Evolutionary conservation across 2,329 filamentous ascomycete genomes (phyloP).

Genomic region (Domatiomyces globalis): DNA sequence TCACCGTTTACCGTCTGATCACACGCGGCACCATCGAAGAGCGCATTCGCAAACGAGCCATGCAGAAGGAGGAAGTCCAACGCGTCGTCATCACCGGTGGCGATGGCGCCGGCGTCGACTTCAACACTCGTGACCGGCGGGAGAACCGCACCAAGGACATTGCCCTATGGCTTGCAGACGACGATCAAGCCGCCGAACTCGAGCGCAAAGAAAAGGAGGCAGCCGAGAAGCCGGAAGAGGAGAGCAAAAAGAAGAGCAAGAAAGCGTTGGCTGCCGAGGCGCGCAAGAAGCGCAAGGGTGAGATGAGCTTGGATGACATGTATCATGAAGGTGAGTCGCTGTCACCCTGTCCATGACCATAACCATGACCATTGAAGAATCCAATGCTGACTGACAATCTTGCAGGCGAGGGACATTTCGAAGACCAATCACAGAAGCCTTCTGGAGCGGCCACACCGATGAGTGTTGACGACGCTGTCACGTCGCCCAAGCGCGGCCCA

Average conservation of each 20-base stretch:
- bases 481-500: constrained; percentile 43
- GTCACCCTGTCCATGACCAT: constrained; percentile 5
- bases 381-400: constrained; percentile 8
- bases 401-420: constrained; percentile 88
- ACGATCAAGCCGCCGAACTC: constrained; percentile 87
- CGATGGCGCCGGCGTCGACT: constrained; percentile 71
- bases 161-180: constrained; percentile 95
- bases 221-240: constrained; percentile 50
- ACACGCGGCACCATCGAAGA: constrained; percentile 95
- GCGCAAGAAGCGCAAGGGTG: constrained; percentile 43
- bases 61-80: constrained; percentile 98
- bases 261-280: constrained; percentile 39
- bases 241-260: constrained; percentile 40
- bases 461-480: constrained; percentile 36
- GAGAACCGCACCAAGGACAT: constrained; percentile 97
- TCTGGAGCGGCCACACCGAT: constrained; percentile 77
- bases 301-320: constrained; percentile 76
- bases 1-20: constrained; percentile 94
- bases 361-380: too few species aligned
- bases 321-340: constrained; percentile 91
- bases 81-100: constrained; percentile 91
- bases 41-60: constrained; percentile 85
- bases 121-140: constrained; percentile 73
- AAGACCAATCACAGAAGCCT: constrained; percentile 65
- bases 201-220: constrained; percentile 84